phyloP scores from a whole-genome alignment of 257 asterid genomes.

The Capsicum chinense region DNA sequence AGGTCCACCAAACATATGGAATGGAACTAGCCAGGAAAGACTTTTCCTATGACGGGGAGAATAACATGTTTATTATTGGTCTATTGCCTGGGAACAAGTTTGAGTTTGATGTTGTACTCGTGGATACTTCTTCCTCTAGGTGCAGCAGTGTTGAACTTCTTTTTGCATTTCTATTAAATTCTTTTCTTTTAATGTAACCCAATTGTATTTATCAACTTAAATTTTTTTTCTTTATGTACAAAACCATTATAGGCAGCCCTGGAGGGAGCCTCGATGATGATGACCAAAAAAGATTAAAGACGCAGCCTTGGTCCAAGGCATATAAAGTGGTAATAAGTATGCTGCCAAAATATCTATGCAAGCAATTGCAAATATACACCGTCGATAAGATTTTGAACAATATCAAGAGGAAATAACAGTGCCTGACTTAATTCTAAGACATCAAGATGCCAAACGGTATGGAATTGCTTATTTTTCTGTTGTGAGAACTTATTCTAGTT shows the following conservation, averaged over 20 bases:
- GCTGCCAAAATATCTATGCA: constrained; percentile 68
- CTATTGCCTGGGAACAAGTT: constrained; percentile 63
- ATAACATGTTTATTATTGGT: constrained; percentile 66
- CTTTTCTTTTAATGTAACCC: neutral
- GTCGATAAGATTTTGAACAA: constrained; percentile 64
- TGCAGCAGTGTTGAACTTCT: neutral
- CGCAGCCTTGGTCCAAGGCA: constrained; percentile 51
- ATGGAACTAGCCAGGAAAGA: constrained; percentile 49
- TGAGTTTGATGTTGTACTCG: constrained; percentile 45
- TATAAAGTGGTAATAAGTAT: constrained; percentile 62
- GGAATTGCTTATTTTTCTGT: constrained; percentile 13
- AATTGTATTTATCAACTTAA: neutral
- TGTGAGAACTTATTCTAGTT: neutral
- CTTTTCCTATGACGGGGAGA: constrained; percentile 77
- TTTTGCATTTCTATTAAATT: neutral
- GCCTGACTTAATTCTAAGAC: constrained; percentile 61
- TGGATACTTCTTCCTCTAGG: constrained; percentile 30
- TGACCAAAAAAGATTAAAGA: constrained; percentile 54
- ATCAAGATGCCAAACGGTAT: constrained; percentile 65
- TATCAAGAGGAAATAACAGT: constrained; percentile 79
- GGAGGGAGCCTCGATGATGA: constrained; percentile 15
- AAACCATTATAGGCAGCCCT: constrained; percentile 50
- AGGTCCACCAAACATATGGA: constrained; percentile 50
- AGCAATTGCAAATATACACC: constrained; percentile 56
- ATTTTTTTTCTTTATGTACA: constrained; percentile 26